Evolutionary conservation across 257 asterid species (phyloP), one percentile per base, ranked within the genome.

Genomic region (Solanum habrochaites): DNA sequence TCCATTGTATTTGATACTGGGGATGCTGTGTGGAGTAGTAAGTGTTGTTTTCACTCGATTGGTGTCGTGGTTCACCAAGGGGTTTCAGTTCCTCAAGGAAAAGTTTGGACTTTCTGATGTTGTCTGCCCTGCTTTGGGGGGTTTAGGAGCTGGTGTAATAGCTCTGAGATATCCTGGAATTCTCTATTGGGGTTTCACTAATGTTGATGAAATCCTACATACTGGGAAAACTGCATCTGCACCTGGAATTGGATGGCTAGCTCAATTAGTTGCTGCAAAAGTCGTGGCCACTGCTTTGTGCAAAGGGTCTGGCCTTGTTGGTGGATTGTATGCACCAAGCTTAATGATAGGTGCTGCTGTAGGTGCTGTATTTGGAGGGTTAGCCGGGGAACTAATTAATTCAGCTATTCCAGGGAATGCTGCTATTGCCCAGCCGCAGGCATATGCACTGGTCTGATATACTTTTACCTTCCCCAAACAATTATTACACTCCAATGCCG

Each of bases 321-420:
- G 99, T 77, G 99, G 99, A 62, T 82, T 97, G 64, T 97, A 97
- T 89, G 99, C 99, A 73, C 99, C 99, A 73, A 97, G 99, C 90
- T 91, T 97, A 91, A 97, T 97, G 99, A 96, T 97, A 89, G 99
- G 99, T 91, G 98, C 99, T 87, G 99, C 99, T 86, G 98, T 96
- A 27, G 99, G 99, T 87, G 99, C 99, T 40, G 98, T 96, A 35
- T 97, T 97, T 91, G 99, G 99, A 67, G 99, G 99, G 86, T 88
- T 91, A 86, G 97, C 99, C 16, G 98, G 99, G 62, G 97, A 95
- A 90, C 90, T 97, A 52, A 96, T 97, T 70, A 94, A 97, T 91
- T 91, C 96, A 18, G 98, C 99, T 89, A 93, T 97, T 91, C 99
- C 99, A 16, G 99, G 99, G 89, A 95, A 95, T 92, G 92, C 98